Percentiles rank a stretch among this genome's conserved stretches.
These are phyloP conservation scores for Ophiostoma sp. DNA, from an alignment of 2,329 filamentous ascomycete genomes.

Conservation along the genomic window DNA sequence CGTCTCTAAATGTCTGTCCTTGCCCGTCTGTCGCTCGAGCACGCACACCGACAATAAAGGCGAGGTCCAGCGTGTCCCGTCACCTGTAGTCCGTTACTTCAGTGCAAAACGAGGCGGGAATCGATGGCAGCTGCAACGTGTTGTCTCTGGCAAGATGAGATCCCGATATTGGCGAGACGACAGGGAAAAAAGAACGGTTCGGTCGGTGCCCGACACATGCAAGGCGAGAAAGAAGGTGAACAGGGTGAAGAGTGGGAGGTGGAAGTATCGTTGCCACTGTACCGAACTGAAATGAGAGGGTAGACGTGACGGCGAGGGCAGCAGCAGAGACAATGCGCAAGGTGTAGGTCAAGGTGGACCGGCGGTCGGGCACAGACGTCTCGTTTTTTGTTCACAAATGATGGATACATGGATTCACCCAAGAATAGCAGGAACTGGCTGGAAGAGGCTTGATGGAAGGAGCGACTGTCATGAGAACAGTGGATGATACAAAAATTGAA, in stretches of 20 bases:
- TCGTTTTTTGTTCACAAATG: neutral
- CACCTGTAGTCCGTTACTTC: neutral
- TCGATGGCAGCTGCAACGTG: neutral
- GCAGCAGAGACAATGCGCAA: neutral
- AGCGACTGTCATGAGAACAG: neutral
- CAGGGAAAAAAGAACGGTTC: neutral
- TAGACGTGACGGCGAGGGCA: neutral
- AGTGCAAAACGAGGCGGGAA: constrained; percentile 3
- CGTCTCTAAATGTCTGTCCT: neutral
- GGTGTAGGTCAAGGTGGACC: constrained; percentile 23
- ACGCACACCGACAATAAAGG: constrained; percentile 12
- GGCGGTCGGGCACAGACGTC: constrained; percentile 17
- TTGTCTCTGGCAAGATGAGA: constrained; percentile 8
- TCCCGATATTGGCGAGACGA: neutral
- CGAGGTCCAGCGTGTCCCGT: neutral
- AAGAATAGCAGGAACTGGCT: neutral
- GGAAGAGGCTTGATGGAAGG: neutral
- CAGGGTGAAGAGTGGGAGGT: neutral
- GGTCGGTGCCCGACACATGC: constrained; percentile 6
- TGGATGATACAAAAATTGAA: neutral
- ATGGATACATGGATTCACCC: neutral
- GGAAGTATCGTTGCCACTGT: neutral
- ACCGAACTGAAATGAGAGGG: neutral
- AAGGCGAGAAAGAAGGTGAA: constrained; percentile 4
- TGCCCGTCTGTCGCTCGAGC: neutral